phyloP scores from a whole-genome alignment of 768 basidiomycete genomes.

The Phaffia australis region DNA sequence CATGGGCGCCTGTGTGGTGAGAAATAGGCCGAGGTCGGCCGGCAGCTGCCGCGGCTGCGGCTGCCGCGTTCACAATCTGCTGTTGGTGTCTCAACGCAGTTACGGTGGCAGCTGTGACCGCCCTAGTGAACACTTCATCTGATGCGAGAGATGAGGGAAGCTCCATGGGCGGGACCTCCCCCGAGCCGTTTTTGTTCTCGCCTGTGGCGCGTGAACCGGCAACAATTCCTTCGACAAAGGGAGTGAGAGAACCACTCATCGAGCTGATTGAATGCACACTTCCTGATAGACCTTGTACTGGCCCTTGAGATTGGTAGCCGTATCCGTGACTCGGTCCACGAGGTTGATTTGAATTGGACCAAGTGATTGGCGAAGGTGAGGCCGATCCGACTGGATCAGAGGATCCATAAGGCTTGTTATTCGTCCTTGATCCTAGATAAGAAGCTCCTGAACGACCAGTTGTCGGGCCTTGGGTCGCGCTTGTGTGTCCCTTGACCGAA shows the following conservation, averaged over 20 bases:
- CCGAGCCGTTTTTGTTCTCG: constrained; percentile 26
- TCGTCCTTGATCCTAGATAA: no score
- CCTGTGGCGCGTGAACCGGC: not conserved
- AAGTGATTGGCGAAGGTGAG: no score
- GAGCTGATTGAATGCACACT: constrained; percentile 15
- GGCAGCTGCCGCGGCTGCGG: constrained; percentile 13
- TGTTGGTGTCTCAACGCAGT: constrained; percentile 63
- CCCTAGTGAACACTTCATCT: constrained; percentile 75
- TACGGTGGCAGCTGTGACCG: constrained; percentile 78
- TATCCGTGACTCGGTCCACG: not conserved
- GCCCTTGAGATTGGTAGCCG: constrained; percentile 3
- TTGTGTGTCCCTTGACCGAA: not conserved
- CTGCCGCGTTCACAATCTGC: constrained; percentile 24
- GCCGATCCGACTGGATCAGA: no score
- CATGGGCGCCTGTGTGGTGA: constrained; percentile 34
- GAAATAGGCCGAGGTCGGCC: constrained; percentile 41
- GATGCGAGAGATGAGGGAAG: constrained; percentile 57
- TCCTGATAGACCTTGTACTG: not conserved
- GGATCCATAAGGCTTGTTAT: no score
- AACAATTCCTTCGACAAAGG: constrained; percentile 33
- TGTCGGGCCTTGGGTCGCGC: not conserved
- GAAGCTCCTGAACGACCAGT: no score
- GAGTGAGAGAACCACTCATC: constrained; percentile 27
- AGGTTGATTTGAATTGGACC: not conserved
- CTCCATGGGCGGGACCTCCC: constrained; percentile 33